Base-by-base conservation (phyloP, 805 yeast genomes). In the Candida mattraensis region DNA sequence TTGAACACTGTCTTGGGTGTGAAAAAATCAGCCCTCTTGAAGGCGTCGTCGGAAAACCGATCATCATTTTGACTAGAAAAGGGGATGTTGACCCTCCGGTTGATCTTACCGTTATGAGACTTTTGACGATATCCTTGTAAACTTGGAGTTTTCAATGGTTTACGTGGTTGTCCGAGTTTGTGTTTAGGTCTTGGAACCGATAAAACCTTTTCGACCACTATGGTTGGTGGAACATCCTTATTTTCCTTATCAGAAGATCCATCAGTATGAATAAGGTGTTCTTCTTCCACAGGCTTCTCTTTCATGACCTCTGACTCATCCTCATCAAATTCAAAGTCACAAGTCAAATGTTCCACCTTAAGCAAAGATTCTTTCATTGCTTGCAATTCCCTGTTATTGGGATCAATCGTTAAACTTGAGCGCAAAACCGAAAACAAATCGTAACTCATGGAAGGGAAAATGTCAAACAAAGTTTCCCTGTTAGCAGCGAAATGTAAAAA, bases 391-490 rank as follows among this genome's bases (percentile, higher is more conserved):
- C 98, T 78, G 62, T 89, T 87, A 18, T 73, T 72, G 1, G 98
- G 98, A 63, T 89, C 96, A 39, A 91, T 74, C 9, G 94, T 82
- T 37, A 91, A 68, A 42, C 84, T 72, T 47, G 76, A 76, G 39
- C 95, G 74, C 54, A 89, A 70, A 0, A 86, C 94, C n/a, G 83
- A 77, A 56, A 87, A 91, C 51, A 88, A 73, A 54, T 88, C 96
- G 34, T 77, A 79, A 34, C 93, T 78, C 87, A 91, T 82, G 4
- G 88, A 69, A 12, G 96, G 88, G 58, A 89, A 91, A 26, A 88
- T 84, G 63, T 91, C 98, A 63, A 87, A 88, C 30, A 91, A 66
- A 2, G 94, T 83, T 60, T 91, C 97, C 48, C 96, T 75, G 52
- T 86, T 85, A 21, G 83, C 76, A 9, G 91, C 89, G 66, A 85